phyloP scores from a whole-genome alignment of 495 filamentous ascomycete genomes.

The Lichina pygmaea region DNA sequence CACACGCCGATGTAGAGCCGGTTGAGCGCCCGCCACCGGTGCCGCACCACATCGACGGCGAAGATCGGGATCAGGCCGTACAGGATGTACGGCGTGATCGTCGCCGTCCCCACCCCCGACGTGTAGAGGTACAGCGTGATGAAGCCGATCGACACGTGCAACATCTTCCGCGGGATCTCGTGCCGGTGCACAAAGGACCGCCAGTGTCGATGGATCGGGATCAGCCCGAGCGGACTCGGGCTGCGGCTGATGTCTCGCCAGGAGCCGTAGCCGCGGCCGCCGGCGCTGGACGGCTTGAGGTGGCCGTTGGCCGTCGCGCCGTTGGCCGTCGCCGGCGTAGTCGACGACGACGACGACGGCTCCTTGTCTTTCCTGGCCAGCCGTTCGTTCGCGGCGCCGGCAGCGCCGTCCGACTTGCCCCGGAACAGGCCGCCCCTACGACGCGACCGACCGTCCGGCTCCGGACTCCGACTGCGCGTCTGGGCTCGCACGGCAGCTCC shows the following conservation, averaged over 20 bases:
- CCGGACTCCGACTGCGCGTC: conserved; percentile 2
- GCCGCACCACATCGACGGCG: conserved; percentile 53
- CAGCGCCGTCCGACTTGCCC: too few species aligned
- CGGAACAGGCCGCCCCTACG: not conserved
- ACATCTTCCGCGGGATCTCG: conserved; percentile 46
- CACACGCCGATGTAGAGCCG: conserved; percentile 58
- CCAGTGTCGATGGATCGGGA: conserved; percentile 69
- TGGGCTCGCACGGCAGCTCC: conserved; percentile 1
- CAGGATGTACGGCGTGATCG: conserved; percentile 65
- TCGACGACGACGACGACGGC: too few species aligned
- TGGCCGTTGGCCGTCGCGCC: conserved; percentile 26
- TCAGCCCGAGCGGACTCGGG: conserved; percentile 76
- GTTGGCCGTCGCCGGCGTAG: not conserved
- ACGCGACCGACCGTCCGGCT: not conserved
- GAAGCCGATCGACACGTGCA: conserved; percentile 92
- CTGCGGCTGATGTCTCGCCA: conserved; percentile 68
- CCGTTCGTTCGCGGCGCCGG: not conserved
- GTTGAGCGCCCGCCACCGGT: conserved; percentile 58
- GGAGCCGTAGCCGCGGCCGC: conserved; percentile 9
- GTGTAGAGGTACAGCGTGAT: conserved; percentile 62
- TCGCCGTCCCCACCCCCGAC: conserved; percentile 37
- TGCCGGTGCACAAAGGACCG: conserved; percentile 45
- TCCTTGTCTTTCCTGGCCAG: not conserved
- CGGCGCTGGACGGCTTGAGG: conserved; percentile 32
- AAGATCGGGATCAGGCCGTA: conserved; percentile 69